Percentiles rank a stretch among this genome's conserved stretches.
phyloP scores from a whole-genome alignment of 176 grass and related monocot genomes.

The Pontederia crassipes region DNA sequence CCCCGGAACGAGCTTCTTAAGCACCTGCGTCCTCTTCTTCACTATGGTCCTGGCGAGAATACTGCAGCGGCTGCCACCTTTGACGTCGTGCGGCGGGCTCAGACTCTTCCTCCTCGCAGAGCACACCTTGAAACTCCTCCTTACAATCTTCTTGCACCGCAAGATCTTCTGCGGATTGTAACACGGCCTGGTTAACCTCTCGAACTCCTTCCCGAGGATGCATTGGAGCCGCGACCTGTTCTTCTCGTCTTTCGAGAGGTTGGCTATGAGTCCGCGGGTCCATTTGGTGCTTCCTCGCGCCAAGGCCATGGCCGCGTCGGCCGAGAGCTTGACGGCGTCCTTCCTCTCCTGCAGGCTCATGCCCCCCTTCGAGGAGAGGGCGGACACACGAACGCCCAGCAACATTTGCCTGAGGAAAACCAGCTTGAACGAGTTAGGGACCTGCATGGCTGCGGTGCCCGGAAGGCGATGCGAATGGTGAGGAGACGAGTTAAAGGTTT shows the following conservation, averaged over 20 bases:
- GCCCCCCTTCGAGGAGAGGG: constrained; percentile 18
- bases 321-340: constrained; percentile 38
- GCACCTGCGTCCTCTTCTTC: constrained; percentile 33
- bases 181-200: not conserved
- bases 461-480: not conserved
- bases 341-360: constrained; percentile 43
- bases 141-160: constrained; percentile 20
- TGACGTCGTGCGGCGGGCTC: not conserved
- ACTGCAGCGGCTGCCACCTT: not conserved
- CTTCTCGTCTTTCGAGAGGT: constrained; percentile 19
- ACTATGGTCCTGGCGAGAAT: constrained; percentile 30
- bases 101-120: constrained; percentile 8
- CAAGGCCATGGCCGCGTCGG: constrained; percentile 36
- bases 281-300: constrained; percentile 35
- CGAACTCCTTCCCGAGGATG: not conserved
- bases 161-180: constrained; percentile 2
- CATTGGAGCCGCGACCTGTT: not conserved
- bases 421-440: constrained; percentile 30
- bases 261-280: constrained; percentile 29
- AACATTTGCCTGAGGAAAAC: constrained; percentile 44
- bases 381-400: constrained; percentile 24
- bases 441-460: constrained; percentile 24
- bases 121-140: constrained; percentile 14
- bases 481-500: constrained; percentile 11
- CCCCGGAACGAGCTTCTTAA: constrained; percentile 51